A percentile compares a stretch with the other conserved stretches of the same genome.
Conservation (phyloP, 768 basidiomycete species). For the Pulveroboletus sp. region DNA sequence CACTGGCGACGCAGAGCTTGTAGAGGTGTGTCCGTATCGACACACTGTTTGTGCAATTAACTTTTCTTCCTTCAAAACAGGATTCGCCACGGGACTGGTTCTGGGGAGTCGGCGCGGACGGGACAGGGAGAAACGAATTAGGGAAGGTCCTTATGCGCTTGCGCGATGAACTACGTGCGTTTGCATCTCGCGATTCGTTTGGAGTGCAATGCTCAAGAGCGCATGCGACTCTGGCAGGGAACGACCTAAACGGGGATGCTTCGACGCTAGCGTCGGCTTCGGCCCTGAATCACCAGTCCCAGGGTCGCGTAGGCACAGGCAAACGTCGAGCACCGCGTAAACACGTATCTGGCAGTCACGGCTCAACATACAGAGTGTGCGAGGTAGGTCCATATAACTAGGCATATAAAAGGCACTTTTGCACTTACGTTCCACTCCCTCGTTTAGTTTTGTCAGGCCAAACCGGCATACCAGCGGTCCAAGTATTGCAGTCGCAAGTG, state of each 20-base stretch:
- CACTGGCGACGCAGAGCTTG: slow-evolving; percentile 60
- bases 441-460: slow-evolving; percentile 45
- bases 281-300: slow-evolving; percentile 1
- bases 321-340: slow-evolving; percentile 12
- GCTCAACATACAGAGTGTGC: slow-evolving; percentile 14
- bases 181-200: neutral
- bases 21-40: slow-evolving; percentile 48
- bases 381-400: no score
- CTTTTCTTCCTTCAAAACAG: slow-evolving; percentile 29
- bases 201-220: slow-evolving; percentile 1
- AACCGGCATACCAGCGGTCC: slow-evolving; percentile 51
- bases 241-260: slow-evolving; percentile 1
- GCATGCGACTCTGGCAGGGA: slow-evolving; percentile 1
- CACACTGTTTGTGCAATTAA: neutral
- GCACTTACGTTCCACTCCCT: neutral
- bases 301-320: neutral
- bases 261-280: neutral
- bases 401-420: neutral
- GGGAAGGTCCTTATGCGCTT: slow-evolving; percentile 67
- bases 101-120: slow-evolving; percentile 70
- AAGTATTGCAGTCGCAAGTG: slow-evolving; percentile 62
- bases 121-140: slow-evolving; percentile 65
- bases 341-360: slow-evolving; percentile 5
- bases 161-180: slow-evolving; percentile 47
- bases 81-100: slow-evolving; percentile 72